These are phyloP conservation scores for Globisporangium recalcitrans DNA, from an alignment of 352 stramenopile genomes.

Conservation along the genomic window DNA sequence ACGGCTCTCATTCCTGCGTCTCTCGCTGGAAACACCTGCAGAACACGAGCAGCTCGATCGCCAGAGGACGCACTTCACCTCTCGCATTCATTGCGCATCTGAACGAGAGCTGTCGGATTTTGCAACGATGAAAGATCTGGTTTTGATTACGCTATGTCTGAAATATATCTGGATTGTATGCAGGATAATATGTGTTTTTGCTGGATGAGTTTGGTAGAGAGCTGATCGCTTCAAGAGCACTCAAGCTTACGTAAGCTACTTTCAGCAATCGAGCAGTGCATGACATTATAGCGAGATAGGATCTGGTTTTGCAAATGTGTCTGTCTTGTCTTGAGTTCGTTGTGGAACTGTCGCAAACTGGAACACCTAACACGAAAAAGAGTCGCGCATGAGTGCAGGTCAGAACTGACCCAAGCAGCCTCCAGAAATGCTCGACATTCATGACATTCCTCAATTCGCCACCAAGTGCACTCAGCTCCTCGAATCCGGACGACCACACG, in stretches of 20 bases:
- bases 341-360: neutral
- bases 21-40: no score
- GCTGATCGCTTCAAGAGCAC: neutral
- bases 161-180: no score
- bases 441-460: slow-evolving; percentile 6
- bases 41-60: no score
- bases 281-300: neutral
- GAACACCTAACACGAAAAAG: neutral
- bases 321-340: neutral
- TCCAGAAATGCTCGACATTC: no score
- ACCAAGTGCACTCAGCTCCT: neutral
- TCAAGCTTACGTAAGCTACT: neutral
- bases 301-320: neutral
- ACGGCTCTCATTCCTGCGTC: no score
- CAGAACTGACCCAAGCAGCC: neutral
- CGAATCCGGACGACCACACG: neutral
- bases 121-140: no score
- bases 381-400: neutral
- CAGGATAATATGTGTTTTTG: no score
- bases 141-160: no score
- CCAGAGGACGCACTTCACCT: no score
- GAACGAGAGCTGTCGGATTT: no score
- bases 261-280: neutral
- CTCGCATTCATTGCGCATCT: no score
- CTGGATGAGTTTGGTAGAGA: neutral